Evolutionary conservation across 441 rosid species (phyloP).

Genomic region (Francoa sonchifolia): DNA sequence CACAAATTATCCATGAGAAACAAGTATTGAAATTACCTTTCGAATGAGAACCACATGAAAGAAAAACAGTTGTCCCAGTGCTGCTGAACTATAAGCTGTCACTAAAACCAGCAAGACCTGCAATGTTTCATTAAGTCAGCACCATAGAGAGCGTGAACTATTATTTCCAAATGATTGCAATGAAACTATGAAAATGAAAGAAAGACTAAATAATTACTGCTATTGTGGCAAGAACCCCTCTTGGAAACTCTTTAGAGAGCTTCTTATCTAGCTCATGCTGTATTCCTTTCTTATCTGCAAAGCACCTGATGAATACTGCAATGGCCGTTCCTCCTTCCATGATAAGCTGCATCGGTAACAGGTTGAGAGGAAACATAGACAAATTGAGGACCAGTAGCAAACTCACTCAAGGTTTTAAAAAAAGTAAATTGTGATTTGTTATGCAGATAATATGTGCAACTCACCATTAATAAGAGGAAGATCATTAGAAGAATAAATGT

Average conservation of each 20-base stretch:
- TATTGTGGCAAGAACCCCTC: constrained; percentile 66
- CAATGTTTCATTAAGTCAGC: constrained; percentile 14
- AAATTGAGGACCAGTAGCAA: no score
- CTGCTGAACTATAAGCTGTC: constrained; percentile 79
- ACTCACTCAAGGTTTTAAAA: neutral
- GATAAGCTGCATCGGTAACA: constrained; percentile 37
- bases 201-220: constrained; percentile 30
- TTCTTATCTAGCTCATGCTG: constrained; percentile 52
- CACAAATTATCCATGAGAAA: no score
- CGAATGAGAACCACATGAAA: constrained; percentile 87
- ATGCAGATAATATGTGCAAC: no score
- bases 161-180: neutral
- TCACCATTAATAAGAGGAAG: constrained; percentile 72
- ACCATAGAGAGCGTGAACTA: constrained; percentile 7
- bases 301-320: constrained; percentile 82
- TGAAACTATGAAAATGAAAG: neutral
- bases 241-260: constrained; percentile 55
- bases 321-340: constrained; percentile 87
- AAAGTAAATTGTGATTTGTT: no score
- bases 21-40: no score
- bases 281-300: constrained; percentile 66
- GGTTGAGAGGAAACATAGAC: neutral
- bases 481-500: constrained; percentile 76
- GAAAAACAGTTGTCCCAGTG: constrained; percentile 93
- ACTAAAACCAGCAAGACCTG: constrained; percentile 68